Evolutionary conservation across 2,329 filamentous ascomycete genomes (phyloP), one percentile per base, ranked within the genome.

Genomic region (Ophiostoma quercus): DNA sequence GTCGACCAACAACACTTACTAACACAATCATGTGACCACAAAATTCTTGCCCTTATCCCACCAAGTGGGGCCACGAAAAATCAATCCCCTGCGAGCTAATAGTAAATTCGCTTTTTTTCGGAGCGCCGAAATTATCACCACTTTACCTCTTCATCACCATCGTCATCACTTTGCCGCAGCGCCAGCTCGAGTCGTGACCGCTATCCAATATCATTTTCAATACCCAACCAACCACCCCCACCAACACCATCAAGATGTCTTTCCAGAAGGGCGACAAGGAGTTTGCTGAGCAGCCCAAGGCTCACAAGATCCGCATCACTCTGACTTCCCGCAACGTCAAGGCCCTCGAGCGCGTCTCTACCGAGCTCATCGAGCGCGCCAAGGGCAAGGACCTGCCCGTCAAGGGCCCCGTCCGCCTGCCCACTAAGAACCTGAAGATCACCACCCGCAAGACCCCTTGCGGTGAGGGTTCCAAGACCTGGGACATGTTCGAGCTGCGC

Each of bases 381-480:
- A 96, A 96, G 88, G 89, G 86, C 87, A 99, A 99, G 94, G 93
- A 96, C 81, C 92, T 99, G 79, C 91, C 91, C 81, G 92, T 96
- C 86, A 98, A 98, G 91, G 94, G 95, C 80, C 93, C 94, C 80
- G 93, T 97, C 82, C 92, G 94, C 80, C 91, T 97, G 79, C 93
- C 95, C 78, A 97, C 94, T 86, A 97, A 97, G 90, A 92, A 88
- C 82, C 88, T 98, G 79, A 92, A 95, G 88, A 89, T 97, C 87
- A 92, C 92, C 82, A 97, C 95, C 87, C 91, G 95, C 80, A 99
- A 99, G 91, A 98, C 95, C 75, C 95, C 95, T 82, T 95, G 92
- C 85, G 95, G 95, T 91, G 95, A 99, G 89, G 95, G 95, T 85
- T 96, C 91, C 84, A 99, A 99, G 92, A 99, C 95, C 80, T 99